These are phyloP conservation scores for Pythium graminicola DNA, from an alignment of 352 stramenopile genomes.

Conservation along the genomic window DNA sequence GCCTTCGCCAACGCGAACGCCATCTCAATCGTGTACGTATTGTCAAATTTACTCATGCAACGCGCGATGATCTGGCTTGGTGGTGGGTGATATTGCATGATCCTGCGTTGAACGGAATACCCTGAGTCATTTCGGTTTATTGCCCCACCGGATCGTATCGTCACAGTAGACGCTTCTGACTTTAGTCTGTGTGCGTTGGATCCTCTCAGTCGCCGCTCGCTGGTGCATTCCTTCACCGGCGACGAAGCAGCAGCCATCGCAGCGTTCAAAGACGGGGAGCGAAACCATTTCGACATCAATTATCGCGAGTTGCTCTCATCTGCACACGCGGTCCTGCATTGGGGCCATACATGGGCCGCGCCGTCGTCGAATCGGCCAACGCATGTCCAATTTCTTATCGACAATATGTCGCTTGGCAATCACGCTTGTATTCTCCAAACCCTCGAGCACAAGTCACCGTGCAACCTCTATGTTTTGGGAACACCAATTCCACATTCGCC, in stretches of 20 bases:
- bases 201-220: too few relatives aligned
- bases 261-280: background rate
- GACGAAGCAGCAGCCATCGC: background rate
- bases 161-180: slow-evolving; percentile 1
- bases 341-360: background rate
- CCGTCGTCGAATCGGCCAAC: background rate
- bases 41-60: background rate
- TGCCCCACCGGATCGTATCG: background rate
- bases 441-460: too few relatives aligned
- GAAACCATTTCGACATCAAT: slow-evolving; percentile 23
- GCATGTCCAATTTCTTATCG: slow-evolving; percentile 20
- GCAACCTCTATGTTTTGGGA: too few relatives aligned
- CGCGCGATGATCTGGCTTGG: background rate
- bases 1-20: background rate
- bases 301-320: slow-evolving; percentile 18
- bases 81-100: background rate
- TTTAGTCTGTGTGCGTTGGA: background rate
- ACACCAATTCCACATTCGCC: too few relatives aligned
- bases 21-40: background rate
- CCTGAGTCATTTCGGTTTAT: background rate
- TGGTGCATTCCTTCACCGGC: background rate
- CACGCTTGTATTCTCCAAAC: too few relatives aligned
- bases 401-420: slow-evolving; percentile 28
- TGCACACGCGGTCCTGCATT: slow-evolving; percentile 3
- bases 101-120: background rate